Evolutionary conservation across 495 filamentous ascomycete genomes (phyloP), one percentile per base, ranked within the genome.

Genomic region (Cercophora scortea): DNA sequence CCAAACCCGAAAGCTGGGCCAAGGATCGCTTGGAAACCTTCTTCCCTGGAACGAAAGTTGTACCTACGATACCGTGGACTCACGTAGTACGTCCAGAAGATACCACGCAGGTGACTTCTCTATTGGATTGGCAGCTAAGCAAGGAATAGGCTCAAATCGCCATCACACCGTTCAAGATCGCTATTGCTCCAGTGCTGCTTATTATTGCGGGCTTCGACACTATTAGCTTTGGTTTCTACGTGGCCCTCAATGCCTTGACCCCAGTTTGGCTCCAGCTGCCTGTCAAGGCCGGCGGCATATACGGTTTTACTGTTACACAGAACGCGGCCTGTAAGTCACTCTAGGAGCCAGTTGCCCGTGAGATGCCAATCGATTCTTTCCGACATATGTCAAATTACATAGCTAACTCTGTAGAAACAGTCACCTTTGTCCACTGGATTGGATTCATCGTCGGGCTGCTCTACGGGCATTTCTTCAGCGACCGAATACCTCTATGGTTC

Each of bases 371-470:
- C 25, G 25, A 25, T 25, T 25, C 25, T 25, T 2, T 5, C 25
- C 2, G 25, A 2, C 5, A 25, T 25, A 5, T 25, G 25, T 5
- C 25, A 25, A 25, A 5, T 5, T 5, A 2, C 25, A 2, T 5
- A 2, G 5, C 25, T 25, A 25, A 25, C 25, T 25, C 25, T 25
- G 25, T 25, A 5, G 25, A 2, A 2, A 25, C 25, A 25, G 25
- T 78, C 53, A 73, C 68, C 6, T 76, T 78, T 55, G 66, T 61
- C 40, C 69, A 70, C 57, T 79, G 78, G 77, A 60, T 77, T 32
- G 75, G 71, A 32, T 60, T 75, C 35, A 50, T 73, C 11, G 45
- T 72, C 33, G 74, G 72, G 6, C 61, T 71, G 5, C 50, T 72
- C 9, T 73, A 66, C 47, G 74, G 75, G 3, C 63, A 72, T 45